Percentiles rank a stretch among this genome's conserved stretches.
Conservation (phyloP, 441 rosid genomes). For the Euphorbia celastroides region DNA sequence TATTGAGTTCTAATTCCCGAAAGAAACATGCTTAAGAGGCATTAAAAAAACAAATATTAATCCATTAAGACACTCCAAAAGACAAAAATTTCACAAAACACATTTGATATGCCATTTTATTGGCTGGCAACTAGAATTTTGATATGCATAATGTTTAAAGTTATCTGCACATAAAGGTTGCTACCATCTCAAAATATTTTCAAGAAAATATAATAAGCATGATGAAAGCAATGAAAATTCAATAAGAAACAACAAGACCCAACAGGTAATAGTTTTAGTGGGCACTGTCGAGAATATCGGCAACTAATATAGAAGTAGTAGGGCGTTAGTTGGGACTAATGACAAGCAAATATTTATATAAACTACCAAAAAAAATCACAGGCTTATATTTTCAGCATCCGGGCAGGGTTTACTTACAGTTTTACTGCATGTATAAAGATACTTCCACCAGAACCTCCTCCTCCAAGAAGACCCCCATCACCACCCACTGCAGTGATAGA, state of each 20-base stretch:
- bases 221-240: neutral
- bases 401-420: conserved; percentile 55
- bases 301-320: neutral
- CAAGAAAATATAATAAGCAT: neutral
- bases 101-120: neutral
- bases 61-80: neutral
- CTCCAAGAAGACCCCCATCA: conserved; percentile 64
- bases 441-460: conserved; percentile 99
- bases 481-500: conserved; percentile 80
- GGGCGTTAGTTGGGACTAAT: neutral
- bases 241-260: neutral
- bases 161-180: neutral
- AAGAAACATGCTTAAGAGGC: neutral
- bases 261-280: neutral
- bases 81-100: neutral
- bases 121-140: neutral
- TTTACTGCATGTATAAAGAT: conserved; percentile 56
- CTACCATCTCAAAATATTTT: neutral
- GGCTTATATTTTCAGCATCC: conserved; percentile 7
- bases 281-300: neutral
- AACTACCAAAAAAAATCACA: conserved; percentile 7
- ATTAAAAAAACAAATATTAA: neutral
- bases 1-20: neutral
- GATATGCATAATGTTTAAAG: neutral
- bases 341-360: conserved; percentile 3